Base-by-base conservation (phyloP, 2,329 filamentous ascomycete species). In the Beauveria bassiana region DNA sequence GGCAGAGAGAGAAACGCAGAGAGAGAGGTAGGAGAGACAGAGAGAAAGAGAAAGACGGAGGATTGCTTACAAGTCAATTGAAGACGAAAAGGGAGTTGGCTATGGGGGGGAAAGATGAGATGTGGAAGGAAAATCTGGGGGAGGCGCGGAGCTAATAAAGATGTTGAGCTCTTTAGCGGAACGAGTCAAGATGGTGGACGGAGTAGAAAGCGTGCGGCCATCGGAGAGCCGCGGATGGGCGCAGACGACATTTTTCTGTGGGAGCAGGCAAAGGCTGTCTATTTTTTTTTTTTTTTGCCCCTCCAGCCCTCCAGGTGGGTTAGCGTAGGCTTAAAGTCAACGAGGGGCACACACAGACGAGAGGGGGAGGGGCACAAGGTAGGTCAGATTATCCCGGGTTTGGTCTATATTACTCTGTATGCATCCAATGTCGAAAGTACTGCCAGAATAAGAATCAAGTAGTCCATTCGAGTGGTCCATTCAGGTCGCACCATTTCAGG, bases 161-260 rank as follows among this genome's bases (percentile, higher is more conserved):
- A 56, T 34, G 7, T n/a, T 22, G 43, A 58, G 31, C 10, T 46
- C 18, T 38, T 46, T 34, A 38, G n/a, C 14, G 45, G 55, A 40
- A 20, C 26, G 55, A 49, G 55, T 57, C 54, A 57, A 56, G 54
- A 58, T 58, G 52, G 51, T 20, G 54, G 54, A 57, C 55, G 55
- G 55, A 58, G 55, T 58, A 58, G 55, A 58, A 56, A 28, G 16
- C 10, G 6, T 18, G 55, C 55, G 55, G 49, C n/a, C 45, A 49
- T 58, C 55, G 55, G 55, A 58, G 43, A 58, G 43, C 12, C 55
- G 43, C 28, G 55, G 55, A 58, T 58, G 55, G 55, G 55, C 55
- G 55, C 45, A 45, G 55, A 47, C 42, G 55, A 58, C 55, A 58
- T 34, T 49, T 38, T 49, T 57, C 18, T 31, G 54, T 47, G 52